Percentiles rank a stretch among this genome's conserved stretches.
Evolutionary conservation across 495 filamentous ascomycete genomes (phyloP).

Genomic region (Podospora bellae-mahoneyi): DNA sequence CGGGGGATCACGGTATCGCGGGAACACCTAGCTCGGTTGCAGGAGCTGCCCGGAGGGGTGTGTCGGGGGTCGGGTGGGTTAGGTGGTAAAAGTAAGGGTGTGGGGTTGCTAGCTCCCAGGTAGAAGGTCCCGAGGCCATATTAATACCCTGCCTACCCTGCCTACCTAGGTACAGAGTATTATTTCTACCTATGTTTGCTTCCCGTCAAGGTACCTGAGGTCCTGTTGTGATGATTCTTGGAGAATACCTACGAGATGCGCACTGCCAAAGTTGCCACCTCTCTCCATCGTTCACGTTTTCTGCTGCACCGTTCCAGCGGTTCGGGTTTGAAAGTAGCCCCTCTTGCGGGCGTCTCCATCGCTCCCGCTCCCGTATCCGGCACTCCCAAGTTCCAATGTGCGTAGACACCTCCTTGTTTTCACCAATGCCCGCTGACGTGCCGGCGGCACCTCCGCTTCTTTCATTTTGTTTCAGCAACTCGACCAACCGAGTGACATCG

Average conservation of each 20-base stretch:
- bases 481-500: neutral
- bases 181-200: neutral
- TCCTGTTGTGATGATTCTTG: too few relatives aligned
- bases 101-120: neutral
- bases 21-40: constrained; percentile 1
- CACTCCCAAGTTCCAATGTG: neutral
- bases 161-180: neutral
- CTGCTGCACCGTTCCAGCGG: constrained; percentile 10
- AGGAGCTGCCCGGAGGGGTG: neutral
- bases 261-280: neutral
- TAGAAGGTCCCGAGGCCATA: neutral
- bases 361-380: constrained; percentile 23
- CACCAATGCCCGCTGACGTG: neutral
- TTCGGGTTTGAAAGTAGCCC: constrained; percentile 11
- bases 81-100: neutral
- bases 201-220: too few relatives aligned
- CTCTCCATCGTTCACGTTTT: neutral
- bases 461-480: neutral
- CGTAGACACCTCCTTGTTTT: neutral
- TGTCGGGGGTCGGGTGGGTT: neutral
- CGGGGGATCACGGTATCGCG: neutral
- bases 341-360: constrained; percentile 12
- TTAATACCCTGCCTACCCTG: neutral
- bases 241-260: neutral
- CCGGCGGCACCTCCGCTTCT: neutral